Conservation (phyloP, 1,284 basidiomycete genomes). For the Cutaneotrichosporon sp. region DNA sequence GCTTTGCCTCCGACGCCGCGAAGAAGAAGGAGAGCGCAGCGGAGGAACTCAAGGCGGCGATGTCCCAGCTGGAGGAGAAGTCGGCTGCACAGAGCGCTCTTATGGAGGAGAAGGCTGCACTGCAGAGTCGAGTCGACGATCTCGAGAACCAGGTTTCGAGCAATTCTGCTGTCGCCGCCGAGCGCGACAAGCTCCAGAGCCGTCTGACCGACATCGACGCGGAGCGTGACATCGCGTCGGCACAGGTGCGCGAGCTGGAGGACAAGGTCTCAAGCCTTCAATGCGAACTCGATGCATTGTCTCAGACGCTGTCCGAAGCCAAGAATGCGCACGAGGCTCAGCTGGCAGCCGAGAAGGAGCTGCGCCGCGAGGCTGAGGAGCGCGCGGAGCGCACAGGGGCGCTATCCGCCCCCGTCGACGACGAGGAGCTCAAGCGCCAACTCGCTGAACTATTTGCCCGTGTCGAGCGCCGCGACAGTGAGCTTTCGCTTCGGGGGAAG, state of each 20-base stretch:
- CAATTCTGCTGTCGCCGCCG: neutral
- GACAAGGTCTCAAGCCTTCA: too few species aligned
- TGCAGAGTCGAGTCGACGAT: neutral
- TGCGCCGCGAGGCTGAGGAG: constrained; percentile 2
- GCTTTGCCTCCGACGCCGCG: constrained; percentile 1
- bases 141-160: neutral
- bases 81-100: neutral
- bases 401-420: neutral
- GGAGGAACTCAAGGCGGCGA: neutral
- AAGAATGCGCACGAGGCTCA: neutral
- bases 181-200: neutral
- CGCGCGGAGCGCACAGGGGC: neutral
- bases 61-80: neutral
- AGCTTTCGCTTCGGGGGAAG: neutral
- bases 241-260: neutral
- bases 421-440: neutral
- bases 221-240: constrained; percentile 2
- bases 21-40: neutral
- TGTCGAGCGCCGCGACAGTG: constrained; percentile 9
- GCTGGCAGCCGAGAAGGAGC: neutral
- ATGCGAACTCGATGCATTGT: too few species aligned
- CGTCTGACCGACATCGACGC: constrained; percentile 2
- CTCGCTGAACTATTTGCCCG: neutral
- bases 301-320: too few species aligned
- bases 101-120: neutral